Evolutionary conservation across 345 rosid genomes (phyloP).

Genomic region (Rhizophora mangle): DNA sequence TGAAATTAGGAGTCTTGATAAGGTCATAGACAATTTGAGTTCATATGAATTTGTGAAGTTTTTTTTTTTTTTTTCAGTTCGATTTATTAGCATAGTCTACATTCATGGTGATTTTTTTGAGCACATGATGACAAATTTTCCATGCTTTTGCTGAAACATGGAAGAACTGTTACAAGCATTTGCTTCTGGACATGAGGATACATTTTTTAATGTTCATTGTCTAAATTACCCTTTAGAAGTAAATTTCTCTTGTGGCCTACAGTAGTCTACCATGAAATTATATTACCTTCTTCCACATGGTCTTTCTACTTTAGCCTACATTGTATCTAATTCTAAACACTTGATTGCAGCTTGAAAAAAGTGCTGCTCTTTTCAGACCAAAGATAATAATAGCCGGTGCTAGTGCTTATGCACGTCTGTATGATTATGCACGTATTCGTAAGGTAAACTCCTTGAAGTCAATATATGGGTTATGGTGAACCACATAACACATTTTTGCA

Average conservation of each 20-base stretch:
- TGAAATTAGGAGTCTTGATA: neutral
- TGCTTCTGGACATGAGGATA: too few species aligned
- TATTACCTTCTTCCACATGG: neutral
- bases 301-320: neutral
- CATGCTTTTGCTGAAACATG: too few species aligned
- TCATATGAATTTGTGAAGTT: too few species aligned
- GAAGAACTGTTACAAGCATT: too few species aligned
- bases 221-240: too few species aligned
- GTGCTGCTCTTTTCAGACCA: slow-evolving; percentile 91
- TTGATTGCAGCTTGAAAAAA: slow-evolving; percentile 77
- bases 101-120: neutral
- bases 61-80: too few species aligned
- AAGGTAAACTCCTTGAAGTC: slow-evolving; percentile 47
- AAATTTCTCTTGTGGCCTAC: too few species aligned
- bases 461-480: neutral
- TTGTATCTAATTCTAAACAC: neutral
- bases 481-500: neutral
- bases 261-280: neutral
- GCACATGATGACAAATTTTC: too few species aligned
- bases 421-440: slow-evolving; percentile 87
- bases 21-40: neutral
- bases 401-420: slow-evolving; percentile 91
- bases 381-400: slow-evolving; percentile 97
- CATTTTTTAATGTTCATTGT: too few species aligned
- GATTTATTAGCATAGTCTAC: neutral